Conservation (phyloP, 176 grass and related monocot genomes). For the Oryza longistaminata region DNA sequence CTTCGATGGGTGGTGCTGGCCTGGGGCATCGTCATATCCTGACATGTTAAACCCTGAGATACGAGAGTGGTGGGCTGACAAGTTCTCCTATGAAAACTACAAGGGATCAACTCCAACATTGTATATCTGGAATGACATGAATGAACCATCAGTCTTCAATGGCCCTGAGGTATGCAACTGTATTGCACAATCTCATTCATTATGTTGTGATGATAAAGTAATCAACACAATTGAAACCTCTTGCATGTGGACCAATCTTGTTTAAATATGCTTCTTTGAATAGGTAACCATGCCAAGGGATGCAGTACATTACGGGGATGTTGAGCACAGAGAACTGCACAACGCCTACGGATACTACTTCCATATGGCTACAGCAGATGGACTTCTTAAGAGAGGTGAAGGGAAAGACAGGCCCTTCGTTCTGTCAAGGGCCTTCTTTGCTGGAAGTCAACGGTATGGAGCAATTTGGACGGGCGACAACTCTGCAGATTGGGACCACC, state of each 20-base stretch:
- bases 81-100: conserved; percentile 77
- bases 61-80: conserved; percentile 92
- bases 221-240: background rate
- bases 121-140: conserved; percentile 99
- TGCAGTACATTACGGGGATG: conserved; percentile 75
- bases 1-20: conserved; percentile 96
- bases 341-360: conserved; percentile 99
- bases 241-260: conserved; percentile 4
- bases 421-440: conserved; percentile 90
- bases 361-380: conserved; percentile 92
- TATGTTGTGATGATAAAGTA: background rate
- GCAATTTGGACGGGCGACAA: conserved; percentile 98
- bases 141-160: conserved; percentile 97
- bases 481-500: conserved; percentile 92
- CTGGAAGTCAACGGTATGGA: conserved; percentile 87
- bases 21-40: conserved; percentile 81
- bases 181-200: background rate
- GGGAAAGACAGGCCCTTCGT: conserved; percentile 97
- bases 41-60: conserved; percentile 94
- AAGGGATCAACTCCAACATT: conserved; percentile 82
- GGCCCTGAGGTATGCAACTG: conserved; percentile 75
- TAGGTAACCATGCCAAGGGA: conserved; percentile 98
- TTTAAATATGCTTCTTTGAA: conserved; percentile 25
- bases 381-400: conserved; percentile 81
- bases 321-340: conserved; percentile 89